These are phyloP conservation scores for Podaxis mareebaensis DNA, from an alignment of 768 basidiomycete genomes.

Conservation along the genomic window DNA sequence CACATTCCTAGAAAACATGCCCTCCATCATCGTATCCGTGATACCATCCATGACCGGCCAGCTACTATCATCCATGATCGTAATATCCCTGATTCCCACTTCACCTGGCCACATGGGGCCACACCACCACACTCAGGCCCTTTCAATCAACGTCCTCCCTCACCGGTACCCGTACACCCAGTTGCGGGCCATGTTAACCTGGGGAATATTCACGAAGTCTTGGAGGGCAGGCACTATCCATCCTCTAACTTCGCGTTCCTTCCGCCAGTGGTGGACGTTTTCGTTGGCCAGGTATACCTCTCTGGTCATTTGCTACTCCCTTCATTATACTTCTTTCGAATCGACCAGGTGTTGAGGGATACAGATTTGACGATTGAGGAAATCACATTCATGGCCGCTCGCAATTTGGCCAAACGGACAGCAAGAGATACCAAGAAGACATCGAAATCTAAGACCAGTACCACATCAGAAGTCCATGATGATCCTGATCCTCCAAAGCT, in stretches of 20 bases:
- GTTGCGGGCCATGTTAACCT: not conserved
- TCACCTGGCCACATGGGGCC: too few relatives aligned
- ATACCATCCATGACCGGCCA: not conserved
- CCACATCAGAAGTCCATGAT: not conserved
- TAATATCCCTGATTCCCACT: not conserved
- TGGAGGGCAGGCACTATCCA: not conserved
- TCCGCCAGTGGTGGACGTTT: not conserved
- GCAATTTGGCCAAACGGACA: not conserved
- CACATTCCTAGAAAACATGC: not conserved
- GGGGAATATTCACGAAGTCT: not conserved
- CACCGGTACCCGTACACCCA: not conserved
- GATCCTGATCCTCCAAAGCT: not conserved
- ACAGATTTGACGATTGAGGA: not conserved
- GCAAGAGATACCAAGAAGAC: not conserved
- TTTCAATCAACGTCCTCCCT: not conserved
- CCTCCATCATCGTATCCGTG: not conserved
- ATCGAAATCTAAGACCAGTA: too few relatives aligned
- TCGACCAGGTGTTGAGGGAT: not conserved
- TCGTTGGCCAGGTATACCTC: not conserved
- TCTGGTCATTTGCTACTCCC: slow-evolving; percentile 1
- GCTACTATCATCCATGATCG: not conserved
- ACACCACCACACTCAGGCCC: not conserved
- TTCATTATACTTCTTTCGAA: not conserved
- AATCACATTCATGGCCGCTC: not conserved
- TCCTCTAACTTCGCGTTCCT: not conserved